Evolutionary conservation across 352 stramenopile genomes (phyloP), one percentile per base, ranked within the genome.

Genomic region (Phytophthora tentaculata): DNA sequence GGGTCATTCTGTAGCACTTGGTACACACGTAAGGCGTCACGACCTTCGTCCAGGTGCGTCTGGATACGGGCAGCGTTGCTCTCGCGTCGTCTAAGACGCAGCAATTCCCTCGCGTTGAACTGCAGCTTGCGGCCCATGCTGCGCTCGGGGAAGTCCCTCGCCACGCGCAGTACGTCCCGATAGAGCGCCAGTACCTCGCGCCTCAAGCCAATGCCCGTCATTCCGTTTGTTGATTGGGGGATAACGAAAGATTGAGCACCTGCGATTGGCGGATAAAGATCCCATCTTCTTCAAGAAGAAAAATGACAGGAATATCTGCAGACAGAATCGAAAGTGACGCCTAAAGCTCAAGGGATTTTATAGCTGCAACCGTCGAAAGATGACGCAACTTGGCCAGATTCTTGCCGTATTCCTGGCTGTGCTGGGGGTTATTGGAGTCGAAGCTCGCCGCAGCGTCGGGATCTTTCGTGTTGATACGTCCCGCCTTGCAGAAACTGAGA

Each of bases 101-200:
- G 79, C 49, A 93, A 63, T 67, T 94, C 87, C 24, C 79, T 74
- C 64, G 84, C 84, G 59, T 95, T 95, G 64, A 80, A 94, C 44
- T 76, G 68, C 37, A 95, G 82, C 77, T 95, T 93, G 56, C 74
- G 76, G 54, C 61, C 83, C 51, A 95, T 81, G 45, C 71, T 83
- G 64, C 68, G 78, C 50, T 89, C 80, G 2, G 85, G 83, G 49
- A 93, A 90, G 45, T 29, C 56, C 29, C 63, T 82, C 44, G 81
- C 73, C 48, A 84, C 73, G 71, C 74, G 76, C 68, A 89, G 64
- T 20, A 82, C 74, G 26, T 77, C 59, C 44, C 85, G 85, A 55
- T 86, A 93, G 41, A 93, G 80, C 64, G 68, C 64, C 55, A 92
- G 61, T 71, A 91, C 84, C 68, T 89, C 68, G 39, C 69, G 74